Percentiles rank a stretch among this genome's conserved stretches.
These are phyloP conservation scores for Dissophora globulifera DNA, from an alignment of 192 early-diverging fungal genomes.

Conservation along the genomic window DNA sequence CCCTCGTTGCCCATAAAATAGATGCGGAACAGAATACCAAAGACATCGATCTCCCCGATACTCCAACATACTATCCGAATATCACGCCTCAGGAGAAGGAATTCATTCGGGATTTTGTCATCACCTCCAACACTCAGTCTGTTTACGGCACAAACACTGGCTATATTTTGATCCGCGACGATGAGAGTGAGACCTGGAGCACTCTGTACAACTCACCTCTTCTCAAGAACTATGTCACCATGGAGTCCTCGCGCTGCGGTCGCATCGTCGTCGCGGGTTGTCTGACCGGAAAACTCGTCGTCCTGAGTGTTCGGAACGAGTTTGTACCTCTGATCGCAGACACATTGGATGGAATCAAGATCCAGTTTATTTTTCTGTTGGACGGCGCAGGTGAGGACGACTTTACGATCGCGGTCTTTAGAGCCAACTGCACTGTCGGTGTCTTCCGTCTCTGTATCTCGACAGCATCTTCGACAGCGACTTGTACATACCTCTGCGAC, in stretches of 20 bases:
- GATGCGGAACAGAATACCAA: conserved; percentile 41
- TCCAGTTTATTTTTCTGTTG: conserved; percentile 45
- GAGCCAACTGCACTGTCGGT: conserved; percentile 47
- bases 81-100: conserved; percentile 29
- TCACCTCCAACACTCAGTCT: conserved; percentile 17
- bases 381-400: not conserved
- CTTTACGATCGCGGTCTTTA: conserved; percentile 39
- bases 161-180: conserved; percentile 53
- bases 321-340: conserved; percentile 54
- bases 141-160: conserved; percentile 42
- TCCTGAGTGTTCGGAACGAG: conserved; percentile 55
- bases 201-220: conserved; percentile 50
- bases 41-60: conserved; percentile 39
- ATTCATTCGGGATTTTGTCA: conserved; percentile 45
- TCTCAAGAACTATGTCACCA: conserved; percentile 63
- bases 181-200: conserved; percentile 34
- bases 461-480: not conserved
- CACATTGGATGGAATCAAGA: conserved; percentile 40
- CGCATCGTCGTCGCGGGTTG: conserved; percentile 63
- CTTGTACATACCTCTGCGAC: conserved; percentile 27
- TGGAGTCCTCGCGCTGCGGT: conserved; percentile 64
- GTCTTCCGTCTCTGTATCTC: conserved; percentile 24
- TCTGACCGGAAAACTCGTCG: conserved; percentile 62
- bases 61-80: conserved; percentile 23
- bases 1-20: too few species aligned